These are phyloP conservation scores for Rhodotorula sp. DNA, from an alignment of 1,284 basidiomycete species.

Conservation along the genomic window DNA sequence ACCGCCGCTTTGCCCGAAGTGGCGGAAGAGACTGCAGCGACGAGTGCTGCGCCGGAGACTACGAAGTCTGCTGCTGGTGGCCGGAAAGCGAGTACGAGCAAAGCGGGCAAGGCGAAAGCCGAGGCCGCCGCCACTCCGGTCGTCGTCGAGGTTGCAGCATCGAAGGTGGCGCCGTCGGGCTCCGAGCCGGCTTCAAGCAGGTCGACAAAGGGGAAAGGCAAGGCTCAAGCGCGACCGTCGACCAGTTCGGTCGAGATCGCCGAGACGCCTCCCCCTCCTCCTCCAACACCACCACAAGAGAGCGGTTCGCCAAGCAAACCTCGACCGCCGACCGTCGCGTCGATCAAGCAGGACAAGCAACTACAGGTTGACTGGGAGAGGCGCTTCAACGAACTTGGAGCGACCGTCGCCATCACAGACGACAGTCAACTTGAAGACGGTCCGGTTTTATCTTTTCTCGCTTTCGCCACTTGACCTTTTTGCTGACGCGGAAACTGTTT, in stretches of 20 bases:
- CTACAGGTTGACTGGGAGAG: conserved; percentile 6
- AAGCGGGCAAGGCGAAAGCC: conserved; percentile 1
- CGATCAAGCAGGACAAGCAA: not conserved
- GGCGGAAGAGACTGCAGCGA: not conserved
- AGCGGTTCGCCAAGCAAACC: not conserved
- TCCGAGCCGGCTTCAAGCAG: too few relatives aligned
- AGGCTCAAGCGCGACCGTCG: too few relatives aligned
- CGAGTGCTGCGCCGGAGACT: not conserved
- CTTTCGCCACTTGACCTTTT: not conserved
- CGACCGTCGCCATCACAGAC: conserved; percentile 3
- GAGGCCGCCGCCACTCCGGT: not conserved
- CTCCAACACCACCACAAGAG: not conserved
- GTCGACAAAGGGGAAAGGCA: too few relatives aligned
- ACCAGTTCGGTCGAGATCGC: too few relatives aligned
- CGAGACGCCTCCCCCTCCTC: not conserved
- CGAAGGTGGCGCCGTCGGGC: not conserved
- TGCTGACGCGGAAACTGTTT: not conserved
- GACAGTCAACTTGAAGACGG: conserved; percentile 16
- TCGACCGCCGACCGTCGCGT: too few relatives aligned
- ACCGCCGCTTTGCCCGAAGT: not conserved
- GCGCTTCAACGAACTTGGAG: not conserved
- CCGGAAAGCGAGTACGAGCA: not conserved
- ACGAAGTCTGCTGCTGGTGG: not conserved
- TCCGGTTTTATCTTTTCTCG: not conserved
- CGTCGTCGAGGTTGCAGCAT: not conserved